phyloP scores from a whole-genome alignment of 2,329 filamentous ascomycete genomes.

The Hypoxylon sp. region DNA sequence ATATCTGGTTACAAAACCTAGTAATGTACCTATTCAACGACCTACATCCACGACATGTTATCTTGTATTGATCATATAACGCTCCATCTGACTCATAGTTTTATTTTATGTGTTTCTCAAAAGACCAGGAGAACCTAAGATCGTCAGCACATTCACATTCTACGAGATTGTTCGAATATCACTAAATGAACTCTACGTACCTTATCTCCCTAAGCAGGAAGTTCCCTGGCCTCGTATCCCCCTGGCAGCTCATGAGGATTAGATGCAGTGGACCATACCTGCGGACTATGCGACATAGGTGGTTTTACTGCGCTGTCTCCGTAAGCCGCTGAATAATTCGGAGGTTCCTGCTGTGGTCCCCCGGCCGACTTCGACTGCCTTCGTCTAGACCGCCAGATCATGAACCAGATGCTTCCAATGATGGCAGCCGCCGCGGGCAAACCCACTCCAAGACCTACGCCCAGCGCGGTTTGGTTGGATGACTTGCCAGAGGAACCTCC shows the following conservation, averaged over 20 bases:
- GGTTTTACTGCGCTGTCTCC: background rate
- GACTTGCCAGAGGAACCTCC: background rate
- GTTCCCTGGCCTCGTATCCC: slow-evolving; percentile 15
- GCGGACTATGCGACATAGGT: background rate
- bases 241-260: slow-evolving; percentile 21
- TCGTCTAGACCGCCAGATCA: slow-evolving; percentile 26
- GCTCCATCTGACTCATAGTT: background rate
- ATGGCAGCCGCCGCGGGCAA: slow-evolving; percentile 31
- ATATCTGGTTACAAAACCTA: background rate
- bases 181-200: background rate
- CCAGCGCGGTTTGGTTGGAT: slow-evolving; percentile 16
- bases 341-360: background rate
- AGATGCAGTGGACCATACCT: background rate
- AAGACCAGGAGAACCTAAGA: background rate
- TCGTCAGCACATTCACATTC: background rate
- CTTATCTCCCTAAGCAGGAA: slow-evolving; percentile 10
- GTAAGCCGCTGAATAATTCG: background rate
- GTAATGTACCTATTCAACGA: background rate
- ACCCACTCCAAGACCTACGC: slow-evolving; percentile 31
- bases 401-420: slow-evolving; percentile 26
- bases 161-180: background rate
- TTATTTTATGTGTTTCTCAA: background rate
- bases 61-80: background rate
- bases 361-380: background rate
- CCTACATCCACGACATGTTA: background rate